Evolutionary conservation across 2,329 filamentous ascomycete genomes (phyloP), one percentile per base, ranked within the genome.

Genomic region (Fusarium bulbicola): DNA sequence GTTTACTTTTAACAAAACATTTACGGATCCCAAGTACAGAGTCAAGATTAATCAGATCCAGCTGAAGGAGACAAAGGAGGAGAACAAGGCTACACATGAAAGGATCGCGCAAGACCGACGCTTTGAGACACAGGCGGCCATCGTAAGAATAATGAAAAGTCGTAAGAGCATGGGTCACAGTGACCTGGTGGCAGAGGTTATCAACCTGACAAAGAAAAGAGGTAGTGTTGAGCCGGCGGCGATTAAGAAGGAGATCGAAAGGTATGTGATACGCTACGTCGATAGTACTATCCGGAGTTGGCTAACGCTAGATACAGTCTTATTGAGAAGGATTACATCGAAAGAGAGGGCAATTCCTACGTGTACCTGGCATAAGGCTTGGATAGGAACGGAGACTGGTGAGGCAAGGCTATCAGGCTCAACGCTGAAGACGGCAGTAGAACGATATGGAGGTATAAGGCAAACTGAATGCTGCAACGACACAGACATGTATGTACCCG

Each of bases 41-140:
- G 92, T 99, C 84, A 99, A 99, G 86, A 98, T 99, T 86, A 99
- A 98, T 84, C 95, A 98, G 83, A 96, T 99, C 76, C 96, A 99
- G 83, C 89, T 98, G 57, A 97, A 96, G 83, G 96, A 99, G 84
- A 98, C 96, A 2, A 93, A 93, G 77, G 93, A 95, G 79, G 96
- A 99, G 83, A 98, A 98, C 84, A 93, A 95, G 82, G 94, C 93
- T 77, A 98, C 95, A 3, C 95, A 98, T 82, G 92, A 97, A 82
- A 90, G 94, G 47, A 94, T 99, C 9, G 92, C 92, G 1, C 92
- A 93, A 59, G 96, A 99, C 80, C 87, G 96, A 57, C 94, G 97
- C 79, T 97, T 97, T 78, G 97, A 99, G 84, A 98, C 95, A 0
- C 96, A 99, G 82, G 96, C 96, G 2, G 95, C 96, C 2, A 97